A percentile compares a stretch with the other conserved stretches of the same genome.
These are phyloP conservation scores for Gastrolobium villosum DNA, from an alignment of 306 rosid species.

Conservation along the genomic window DNA sequence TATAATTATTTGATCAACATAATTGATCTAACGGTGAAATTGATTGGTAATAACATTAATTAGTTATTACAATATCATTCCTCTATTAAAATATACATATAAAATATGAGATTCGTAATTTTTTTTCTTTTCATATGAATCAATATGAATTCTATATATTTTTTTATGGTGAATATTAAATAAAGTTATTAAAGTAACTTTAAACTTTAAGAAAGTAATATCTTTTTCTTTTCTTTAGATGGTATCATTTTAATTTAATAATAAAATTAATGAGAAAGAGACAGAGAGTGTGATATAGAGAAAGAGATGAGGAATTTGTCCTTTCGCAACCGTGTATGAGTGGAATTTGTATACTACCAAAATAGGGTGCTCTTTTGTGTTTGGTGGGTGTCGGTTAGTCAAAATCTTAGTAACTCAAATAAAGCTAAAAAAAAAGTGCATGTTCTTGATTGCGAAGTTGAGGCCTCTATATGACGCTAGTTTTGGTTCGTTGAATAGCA, in stretches of 20 bases:
- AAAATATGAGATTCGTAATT: too few relatives aligned
- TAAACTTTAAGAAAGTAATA: not conserved
- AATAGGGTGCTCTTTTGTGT: not conserved
- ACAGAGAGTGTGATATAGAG: not conserved
- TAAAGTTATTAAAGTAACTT: too few relatives aligned
- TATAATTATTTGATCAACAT: too few relatives aligned
- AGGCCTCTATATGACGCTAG: slow-evolving; percentile 2
- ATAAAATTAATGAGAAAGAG: not conserved
- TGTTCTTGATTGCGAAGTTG: slow-evolving; percentile 16
- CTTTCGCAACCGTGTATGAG: not conserved
- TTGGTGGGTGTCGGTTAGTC: not conserved
- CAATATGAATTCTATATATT: too few relatives aligned
- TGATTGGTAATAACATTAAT: too few relatives aligned
- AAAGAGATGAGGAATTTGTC: not conserved
- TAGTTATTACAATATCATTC: too few relatives aligned
- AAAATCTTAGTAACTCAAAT: not conserved
- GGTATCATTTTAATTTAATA: not conserved
- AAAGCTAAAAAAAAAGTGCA: slow-evolving; percentile 13
- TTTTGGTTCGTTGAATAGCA: not conserved
- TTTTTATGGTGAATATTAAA: too few relatives aligned
- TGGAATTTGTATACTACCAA: slow-evolving; percentile 8
- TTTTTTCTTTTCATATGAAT: too few relatives aligned
- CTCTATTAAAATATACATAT: too few relatives aligned
- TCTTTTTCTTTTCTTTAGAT: not conserved
- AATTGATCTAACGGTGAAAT: too few relatives aligned